Conservation (phyloP, 495 filamentous ascomycete genomes). For the Neurospora sp. region DNA sequence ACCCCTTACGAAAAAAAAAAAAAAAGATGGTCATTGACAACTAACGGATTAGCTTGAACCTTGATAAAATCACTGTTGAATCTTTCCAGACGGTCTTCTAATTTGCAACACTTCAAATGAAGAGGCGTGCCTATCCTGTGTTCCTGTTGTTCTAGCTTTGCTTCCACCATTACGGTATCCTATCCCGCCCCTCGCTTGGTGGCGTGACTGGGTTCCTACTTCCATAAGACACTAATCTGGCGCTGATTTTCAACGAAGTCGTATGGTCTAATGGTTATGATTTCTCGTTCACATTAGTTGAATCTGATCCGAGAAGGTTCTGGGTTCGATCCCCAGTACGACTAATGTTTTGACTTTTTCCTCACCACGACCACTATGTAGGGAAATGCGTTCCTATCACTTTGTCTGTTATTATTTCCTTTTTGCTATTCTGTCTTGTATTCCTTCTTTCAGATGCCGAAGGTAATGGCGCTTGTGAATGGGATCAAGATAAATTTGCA, state of each 20-base stretch:
- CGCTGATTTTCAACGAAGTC: neutral
- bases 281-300: neutral
- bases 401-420: neutral
- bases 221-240: neutral
- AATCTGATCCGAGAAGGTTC: neutral
- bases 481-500: neutral
- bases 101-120: neutral
- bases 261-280: slow-evolving; percentile 1
- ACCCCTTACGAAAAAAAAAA: neutral
- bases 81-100: neutral
- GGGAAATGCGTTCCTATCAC: neutral
- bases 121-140: neutral
- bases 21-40: neutral
- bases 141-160: neutral
- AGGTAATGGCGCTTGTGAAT: neutral
- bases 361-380: neutral
- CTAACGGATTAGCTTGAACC: neutral
- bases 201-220: neutral
- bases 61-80: neutral
- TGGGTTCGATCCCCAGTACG: neutral
- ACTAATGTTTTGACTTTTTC: neutral
- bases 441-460: neutral
- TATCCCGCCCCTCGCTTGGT: neutral
- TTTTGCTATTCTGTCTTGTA: neutral
- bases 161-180: neutral